Evolutionary conservation across 2,329 filamentous ascomycete species (phyloP), one percentile per base, ranked within the genome.

Genomic region (Neonectria faginata): DNA sequence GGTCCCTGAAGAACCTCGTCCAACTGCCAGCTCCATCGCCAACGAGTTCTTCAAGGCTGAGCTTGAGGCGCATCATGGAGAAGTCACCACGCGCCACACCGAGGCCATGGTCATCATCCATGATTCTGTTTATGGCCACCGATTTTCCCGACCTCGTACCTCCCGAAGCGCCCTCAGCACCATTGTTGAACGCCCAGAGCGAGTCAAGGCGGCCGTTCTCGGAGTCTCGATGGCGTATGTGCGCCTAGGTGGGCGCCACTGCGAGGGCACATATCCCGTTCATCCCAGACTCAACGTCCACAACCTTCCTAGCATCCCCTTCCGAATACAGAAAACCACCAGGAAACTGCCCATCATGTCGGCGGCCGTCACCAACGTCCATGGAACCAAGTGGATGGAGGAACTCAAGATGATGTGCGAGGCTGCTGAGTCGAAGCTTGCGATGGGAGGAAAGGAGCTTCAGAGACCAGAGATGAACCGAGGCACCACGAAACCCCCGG

Each of bases 51-150:
- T 97, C 74, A 82, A 84, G 66, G 87, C 85, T 65, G 93, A 97
- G 76, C 78, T 97, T 33, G 83, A 87, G 16, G 78, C 84, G 7
- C 90, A 93, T 72, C 86, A 90, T 62, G 80, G 81, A 33, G 74
- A 75, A 2, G 76, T 80, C 11, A 76, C 79, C 2, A 78, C 79
- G 9, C 75, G 78, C 27, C 69, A 80, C 36, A 79, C 86, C 11
- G 83, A 94, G 65, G 93, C 93, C 0, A 80, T 97, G 5, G 94
- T 98, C 51, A 86, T 99, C 31, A 82, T 99, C 2, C 94, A 98
- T 73, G 96, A 99, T 80, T 90, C 92, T 57, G 97, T 95, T 79
- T 99, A 98, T 77, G 94, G 95, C 25, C 96, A 99, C 80, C 90
- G 94, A 22, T 99, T 90, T 78, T 93, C 94, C 11, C 87, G 96